A percentile compares a stretch with the other conserved stretches of the same genome.
Conservation (phyloP, 192 early-diverging fungal genomes). For the Rhizoclosmatium sp. region DNA sequence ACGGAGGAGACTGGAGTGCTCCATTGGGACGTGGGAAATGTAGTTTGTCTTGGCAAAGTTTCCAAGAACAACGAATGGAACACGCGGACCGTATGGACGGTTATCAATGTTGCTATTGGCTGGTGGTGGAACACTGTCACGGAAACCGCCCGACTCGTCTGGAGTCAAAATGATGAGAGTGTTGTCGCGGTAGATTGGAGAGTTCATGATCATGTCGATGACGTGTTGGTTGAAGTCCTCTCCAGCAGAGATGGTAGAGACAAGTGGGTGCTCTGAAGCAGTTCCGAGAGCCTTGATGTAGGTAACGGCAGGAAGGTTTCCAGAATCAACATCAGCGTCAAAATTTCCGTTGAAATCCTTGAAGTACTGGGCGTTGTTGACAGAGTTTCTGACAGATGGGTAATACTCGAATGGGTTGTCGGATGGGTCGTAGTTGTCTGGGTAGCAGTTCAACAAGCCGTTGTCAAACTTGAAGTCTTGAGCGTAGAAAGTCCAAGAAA, state of each 20-base stretch:
- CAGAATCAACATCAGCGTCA: conserved; percentile 3
- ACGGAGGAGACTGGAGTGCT: conserved; percentile 23
- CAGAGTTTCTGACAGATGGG: neutral
- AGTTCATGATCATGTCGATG: conserved; percentile 15
- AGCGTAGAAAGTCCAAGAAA: conserved; percentile 17
- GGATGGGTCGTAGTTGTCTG: conserved; percentile 21
- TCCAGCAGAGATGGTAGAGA: conserved; percentile 30
- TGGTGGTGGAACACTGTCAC: conserved; percentile 25
- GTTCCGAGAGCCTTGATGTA: conserved; percentile 23
- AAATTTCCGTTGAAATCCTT: neutral
- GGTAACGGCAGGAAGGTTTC: conserved; percentile 25
- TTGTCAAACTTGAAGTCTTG: neutral
- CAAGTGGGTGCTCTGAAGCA: conserved; percentile 27
- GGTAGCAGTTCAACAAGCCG: neutral
- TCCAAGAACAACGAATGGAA: conserved; percentile 29
- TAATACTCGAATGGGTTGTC: conserved; percentile 32
- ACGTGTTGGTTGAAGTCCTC: conserved; percentile 25
- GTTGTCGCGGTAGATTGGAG: conserved; percentile 17
- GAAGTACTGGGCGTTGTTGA: conserved; percentile 17
- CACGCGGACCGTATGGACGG: conserved; percentile 9
- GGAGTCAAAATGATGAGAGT: conserved; percentile 27
- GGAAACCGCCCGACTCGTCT: conserved; percentile 33
- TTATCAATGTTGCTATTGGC: conserved; percentile 14
- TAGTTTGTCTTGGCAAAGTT: conserved; percentile 19
- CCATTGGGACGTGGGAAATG: conserved; percentile 42